These are phyloP conservation scores for Xenoacremonium recifei DNA, from an alignment of 2,329 filamentous ascomycete species.

Conservation along the genomic window DNA sequence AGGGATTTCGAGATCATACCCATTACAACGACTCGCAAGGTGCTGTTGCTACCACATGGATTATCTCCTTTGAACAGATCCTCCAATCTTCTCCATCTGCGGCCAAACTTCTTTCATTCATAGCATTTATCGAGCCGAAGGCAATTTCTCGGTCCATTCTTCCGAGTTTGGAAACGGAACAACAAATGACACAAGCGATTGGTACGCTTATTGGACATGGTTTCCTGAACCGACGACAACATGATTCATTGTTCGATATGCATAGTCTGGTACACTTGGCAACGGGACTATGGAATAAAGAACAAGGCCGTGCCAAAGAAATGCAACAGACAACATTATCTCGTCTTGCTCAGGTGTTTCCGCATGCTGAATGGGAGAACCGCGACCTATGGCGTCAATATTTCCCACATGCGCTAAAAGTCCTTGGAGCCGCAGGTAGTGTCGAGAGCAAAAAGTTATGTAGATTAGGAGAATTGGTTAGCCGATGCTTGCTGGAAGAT, in stretches of 20 bases:
- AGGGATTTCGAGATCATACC: constrained; percentile 31
- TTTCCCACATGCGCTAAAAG: constrained; percentile 20
- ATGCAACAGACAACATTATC: neutral
- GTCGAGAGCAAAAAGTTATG: neutral
- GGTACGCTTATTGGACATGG: constrained; percentile 31
- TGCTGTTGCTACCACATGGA: constrained; percentile 37
- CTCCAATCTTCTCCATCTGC: constrained; percentile 24
- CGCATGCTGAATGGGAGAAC: neutral
- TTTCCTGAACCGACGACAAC: constrained; percentile 27
- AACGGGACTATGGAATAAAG: constrained; percentile 22
- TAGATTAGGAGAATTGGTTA: neutral
- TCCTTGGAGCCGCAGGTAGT: neutral
- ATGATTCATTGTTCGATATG: constrained; percentile 31
- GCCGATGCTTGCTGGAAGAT: neutral
- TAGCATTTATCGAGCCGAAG: constrained; percentile 39
- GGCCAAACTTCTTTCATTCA: constrained; percentile 35
- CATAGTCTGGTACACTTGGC: constrained; percentile 36
- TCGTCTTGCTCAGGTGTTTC: neutral
- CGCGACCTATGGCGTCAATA: constrained; percentile 7
- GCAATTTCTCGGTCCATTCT: constrained; percentile 36
- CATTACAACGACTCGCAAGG: constrained; percentile 31
- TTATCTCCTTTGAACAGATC: constrained; percentile 41
- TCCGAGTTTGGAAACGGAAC: constrained; percentile 12
- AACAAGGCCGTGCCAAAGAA: accelerated
- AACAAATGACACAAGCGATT: constrained; percentile 24